Percentiles rank a stretch among this genome's conserved stretches.
phyloP scores from a whole-genome alignment of 2,329 filamentous ascomycete genomes.

The Beauveria sp. region DNA sequence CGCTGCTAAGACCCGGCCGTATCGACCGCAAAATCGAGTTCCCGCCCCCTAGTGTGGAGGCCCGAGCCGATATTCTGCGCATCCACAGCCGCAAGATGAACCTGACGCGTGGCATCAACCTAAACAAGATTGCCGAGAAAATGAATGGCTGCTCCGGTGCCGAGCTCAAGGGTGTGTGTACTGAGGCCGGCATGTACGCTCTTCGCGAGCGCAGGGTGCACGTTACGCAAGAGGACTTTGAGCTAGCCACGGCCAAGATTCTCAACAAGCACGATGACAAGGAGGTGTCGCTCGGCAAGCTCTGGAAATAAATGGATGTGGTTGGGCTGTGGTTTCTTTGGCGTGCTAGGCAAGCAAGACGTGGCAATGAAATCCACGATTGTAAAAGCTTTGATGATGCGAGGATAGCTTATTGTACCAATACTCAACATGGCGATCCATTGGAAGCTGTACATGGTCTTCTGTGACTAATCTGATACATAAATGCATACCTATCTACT shows the following conservation, averaged over 20 bases:
- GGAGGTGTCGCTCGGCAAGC: constrained; percentile 81
- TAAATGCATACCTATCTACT: not conserved
- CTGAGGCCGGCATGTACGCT: constrained; percentile 97
- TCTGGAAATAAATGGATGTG: constrained; percentile 45
- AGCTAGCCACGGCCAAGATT: constrained; percentile 96
- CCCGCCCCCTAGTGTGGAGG: constrained; percentile 91
- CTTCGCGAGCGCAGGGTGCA: constrained; percentile 91
- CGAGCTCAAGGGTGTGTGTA: constrained; percentile 97
- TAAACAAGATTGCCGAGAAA: constrained; percentile 98
- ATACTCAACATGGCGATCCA: constrained; percentile 11
- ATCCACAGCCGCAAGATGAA: constrained; percentile 99
- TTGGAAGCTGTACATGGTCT: not conserved
- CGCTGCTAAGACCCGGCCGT: constrained; percentile 86
- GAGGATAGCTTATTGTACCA: constrained; percentile 12
- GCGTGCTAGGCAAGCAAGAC: not conserved
- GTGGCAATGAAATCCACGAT: not conserved
- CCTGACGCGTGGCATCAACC: constrained; percentile 90
- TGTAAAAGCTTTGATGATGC: constrained; percentile 5
- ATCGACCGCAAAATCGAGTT: constrained; percentile 99
- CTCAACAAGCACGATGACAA: constrained; percentile 99
- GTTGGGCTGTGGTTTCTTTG: constrained; percentile 9
- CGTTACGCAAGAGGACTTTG: constrained; percentile 98
- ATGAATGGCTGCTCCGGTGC: constrained; percentile 99
- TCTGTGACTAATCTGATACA: not conserved
- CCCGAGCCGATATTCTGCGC: constrained; percentile 91